Percentiles rank a stretch among this genome's conserved stretches.
phyloP scores from a whole-genome alignment of 306 rosid species.

The Hippophae gyantsensis region DNA sequence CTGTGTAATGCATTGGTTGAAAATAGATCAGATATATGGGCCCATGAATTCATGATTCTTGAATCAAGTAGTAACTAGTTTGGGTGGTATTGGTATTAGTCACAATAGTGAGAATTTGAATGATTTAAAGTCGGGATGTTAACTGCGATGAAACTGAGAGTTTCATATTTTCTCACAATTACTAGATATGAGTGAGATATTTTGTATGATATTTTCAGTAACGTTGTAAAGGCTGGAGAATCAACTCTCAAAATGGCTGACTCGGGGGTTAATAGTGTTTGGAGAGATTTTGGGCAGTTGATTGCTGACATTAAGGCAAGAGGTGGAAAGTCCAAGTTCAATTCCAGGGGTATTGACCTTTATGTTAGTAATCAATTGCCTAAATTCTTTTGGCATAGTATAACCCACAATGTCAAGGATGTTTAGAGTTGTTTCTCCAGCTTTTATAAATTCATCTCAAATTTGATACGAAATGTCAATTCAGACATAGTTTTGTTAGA shows the following conservation, averaged over 20 bases:
- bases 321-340: constrained; percentile 86
- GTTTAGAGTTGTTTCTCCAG: constrained; percentile 92
- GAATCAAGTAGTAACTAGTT: no score
- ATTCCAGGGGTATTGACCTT: constrained; percentile 84
- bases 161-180: constrained; percentile 8
- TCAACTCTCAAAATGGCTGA: constrained; percentile 93
- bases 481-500: constrained; percentile 45
- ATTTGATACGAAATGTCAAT: constrained; percentile 73
- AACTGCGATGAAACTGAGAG: neutral
- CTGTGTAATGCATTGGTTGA: no score
- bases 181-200: constrained; percentile 79
- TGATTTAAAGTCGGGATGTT: no score
- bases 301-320: constrained; percentile 81
- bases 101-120: no score
- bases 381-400: constrained; percentile 57
- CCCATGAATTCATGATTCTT: no score
- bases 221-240: constrained; percentile 90
- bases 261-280: constrained; percentile 69
- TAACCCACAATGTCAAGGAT: constrained; percentile 95
- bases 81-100: no score
- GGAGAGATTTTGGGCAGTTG: constrained; percentile 58
- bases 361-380: constrained; percentile 69
- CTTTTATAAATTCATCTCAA: constrained; percentile 82
- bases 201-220: constrained; percentile 76
- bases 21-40: no score